Conservation (phyloP, 176 grass and related monocot species). For the Poa pratensis region DNA sequence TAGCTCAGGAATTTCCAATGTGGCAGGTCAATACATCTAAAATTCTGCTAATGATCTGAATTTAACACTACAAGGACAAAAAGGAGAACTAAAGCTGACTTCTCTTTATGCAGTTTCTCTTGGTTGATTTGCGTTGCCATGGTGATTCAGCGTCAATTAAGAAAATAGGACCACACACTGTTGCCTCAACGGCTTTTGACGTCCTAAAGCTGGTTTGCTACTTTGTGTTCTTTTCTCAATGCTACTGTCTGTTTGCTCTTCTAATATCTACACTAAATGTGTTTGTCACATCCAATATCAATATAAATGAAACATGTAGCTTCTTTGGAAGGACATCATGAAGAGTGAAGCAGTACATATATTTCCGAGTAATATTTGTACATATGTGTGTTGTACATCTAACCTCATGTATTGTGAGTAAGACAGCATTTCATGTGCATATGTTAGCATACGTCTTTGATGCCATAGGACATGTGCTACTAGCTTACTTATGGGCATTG, state of each 20-base stretch:
- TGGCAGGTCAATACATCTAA: constrained; percentile 73
- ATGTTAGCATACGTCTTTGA: background rate
- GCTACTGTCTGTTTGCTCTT: constrained; percentile 28
- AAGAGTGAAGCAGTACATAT: background rate
- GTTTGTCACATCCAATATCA: background rate
- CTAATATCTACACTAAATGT: constrained; percentile 1
- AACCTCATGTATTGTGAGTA: background rate
- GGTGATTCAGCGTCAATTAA: constrained; percentile 80
- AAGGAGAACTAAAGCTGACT: constrained; percentile 12
- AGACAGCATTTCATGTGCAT: background rate
- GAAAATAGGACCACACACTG: constrained; percentile 80
- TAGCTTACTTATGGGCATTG: background rate
- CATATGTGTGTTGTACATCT: background rate
- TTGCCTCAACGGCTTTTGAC: constrained; percentile 88
- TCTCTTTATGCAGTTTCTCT: constrained; percentile 77
- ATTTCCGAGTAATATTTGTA: background rate
- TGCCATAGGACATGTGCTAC: too few species aligned
- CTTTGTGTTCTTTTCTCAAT: background rate
- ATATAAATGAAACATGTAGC: background rate
- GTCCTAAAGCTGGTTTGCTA: constrained; percentile 87
- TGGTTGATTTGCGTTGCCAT: constrained; percentile 98
- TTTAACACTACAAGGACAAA: background rate
- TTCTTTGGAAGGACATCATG: constrained; percentile 6
- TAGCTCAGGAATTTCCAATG: constrained; percentile 98
- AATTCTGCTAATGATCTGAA: constrained; percentile 28